Percentiles rank a stretch among this genome's conserved stretches.
These are phyloP conservation scores for Monotropa hypopitys DNA, from an alignment of 179 eudicot species.

Conservation along the genomic window DNA sequence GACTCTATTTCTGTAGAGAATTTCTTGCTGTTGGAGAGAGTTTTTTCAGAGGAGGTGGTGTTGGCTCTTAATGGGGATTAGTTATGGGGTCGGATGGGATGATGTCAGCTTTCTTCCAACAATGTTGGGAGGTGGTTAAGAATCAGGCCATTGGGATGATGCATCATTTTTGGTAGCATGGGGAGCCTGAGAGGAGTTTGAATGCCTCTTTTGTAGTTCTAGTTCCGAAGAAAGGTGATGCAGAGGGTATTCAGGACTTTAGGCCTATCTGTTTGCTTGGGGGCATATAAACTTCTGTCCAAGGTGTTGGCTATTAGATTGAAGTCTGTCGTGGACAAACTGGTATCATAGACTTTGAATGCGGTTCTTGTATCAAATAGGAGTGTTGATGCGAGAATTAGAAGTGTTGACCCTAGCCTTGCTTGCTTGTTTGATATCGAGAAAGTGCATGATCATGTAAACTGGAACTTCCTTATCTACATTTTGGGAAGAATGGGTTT, in stretches of 20 bases:
- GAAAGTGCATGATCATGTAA: neutral
- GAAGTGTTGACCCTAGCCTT: neutral
- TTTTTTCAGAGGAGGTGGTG: too few species aligned
- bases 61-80: neutral
- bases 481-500: neutral
- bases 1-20: too few species aligned
- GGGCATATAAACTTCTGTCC: neutral
- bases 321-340: neutral
- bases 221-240: neutral
- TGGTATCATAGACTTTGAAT: neutral
- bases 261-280: neutral
- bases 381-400: neutral
- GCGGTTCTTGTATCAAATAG: neutral
- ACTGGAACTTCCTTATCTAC: neutral
- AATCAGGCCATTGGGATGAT: neutral
- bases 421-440: neutral
- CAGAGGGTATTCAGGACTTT: neutral
- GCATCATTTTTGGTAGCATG: neutral
- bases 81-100: neutral
- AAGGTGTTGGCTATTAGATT: neutral
- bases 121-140: neutral
- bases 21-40: too few species aligned
- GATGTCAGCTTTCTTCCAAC: neutral
- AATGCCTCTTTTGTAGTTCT: neutral
- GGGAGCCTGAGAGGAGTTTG: neutral